phyloP scores from a whole-genome alignment of 2,329 filamentous ascomycete species.

The Myotisia sp. region DNA sequence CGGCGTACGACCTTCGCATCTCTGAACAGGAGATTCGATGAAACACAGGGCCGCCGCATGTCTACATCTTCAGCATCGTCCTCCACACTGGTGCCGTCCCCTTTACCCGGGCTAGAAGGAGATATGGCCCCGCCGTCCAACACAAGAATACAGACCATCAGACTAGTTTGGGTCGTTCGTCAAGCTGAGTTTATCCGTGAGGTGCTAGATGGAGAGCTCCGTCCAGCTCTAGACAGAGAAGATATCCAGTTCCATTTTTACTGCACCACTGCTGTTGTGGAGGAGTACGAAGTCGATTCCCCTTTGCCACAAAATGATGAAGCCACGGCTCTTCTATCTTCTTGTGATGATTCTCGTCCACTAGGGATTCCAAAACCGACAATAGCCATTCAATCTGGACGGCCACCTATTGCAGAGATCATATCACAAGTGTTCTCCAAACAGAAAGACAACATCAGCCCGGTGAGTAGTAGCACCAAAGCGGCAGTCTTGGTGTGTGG shows the following conservation, averaged over 20 bases:
- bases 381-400: constrained; percentile 3
- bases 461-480: constrained; percentile 1
- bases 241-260: constrained; percentile 11
- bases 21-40: no score
- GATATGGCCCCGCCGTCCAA: no score
- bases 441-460: constrained; percentile 5
- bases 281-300: not conserved
- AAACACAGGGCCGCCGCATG: no score
- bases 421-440: no score
- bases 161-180: constrained; percentile 15
- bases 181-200: constrained; percentile 15
- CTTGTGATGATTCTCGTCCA: not conserved
- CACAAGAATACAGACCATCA: constrained; percentile 12
- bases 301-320: constrained; percentile 2
- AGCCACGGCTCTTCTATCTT: constrained; percentile 7
- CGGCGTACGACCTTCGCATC: constrained; percentile 8
- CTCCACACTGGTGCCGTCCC: not conserved
- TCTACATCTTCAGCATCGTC: no score
- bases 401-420: no score
- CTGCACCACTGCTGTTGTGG: constrained; percentile 6
- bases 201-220: constrained; percentile 11
- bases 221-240: constrained; percentile 7
- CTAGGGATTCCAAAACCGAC: not conserved
- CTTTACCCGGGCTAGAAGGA: not conserved
- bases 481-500: constrained; percentile 28